Percentiles rank a stretch among this genome's conserved stretches.
Conservation (phyloP, 2,329 filamentous ascomycete species). For the Hirsutella rhossiliensis region DNA sequence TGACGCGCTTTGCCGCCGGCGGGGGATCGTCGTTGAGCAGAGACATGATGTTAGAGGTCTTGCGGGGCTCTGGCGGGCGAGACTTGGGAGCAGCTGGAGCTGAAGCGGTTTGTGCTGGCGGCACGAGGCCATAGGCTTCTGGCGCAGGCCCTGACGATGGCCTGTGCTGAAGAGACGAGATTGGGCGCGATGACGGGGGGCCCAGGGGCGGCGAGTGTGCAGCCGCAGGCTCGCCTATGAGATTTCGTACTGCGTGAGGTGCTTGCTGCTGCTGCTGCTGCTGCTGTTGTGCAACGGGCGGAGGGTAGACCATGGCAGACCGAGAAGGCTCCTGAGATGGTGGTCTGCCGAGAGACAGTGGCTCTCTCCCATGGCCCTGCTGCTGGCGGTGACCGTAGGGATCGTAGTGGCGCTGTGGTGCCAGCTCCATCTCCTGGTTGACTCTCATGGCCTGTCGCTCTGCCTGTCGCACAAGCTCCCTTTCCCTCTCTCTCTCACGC, state of each 20-base stretch:
- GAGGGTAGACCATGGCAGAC: conserved; percentile 18
- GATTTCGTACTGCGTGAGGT: conserved; percentile 25
- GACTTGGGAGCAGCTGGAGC: conserved; percentile 21
- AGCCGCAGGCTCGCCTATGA: conserved; percentile 26
- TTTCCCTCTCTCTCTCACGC: conserved; percentile 13
- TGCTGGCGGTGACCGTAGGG: conserved; percentile 27
- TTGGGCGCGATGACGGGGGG: conserved; percentile 22
- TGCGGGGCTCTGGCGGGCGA: conserved; percentile 36
- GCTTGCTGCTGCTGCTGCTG: conserved; percentile 8
- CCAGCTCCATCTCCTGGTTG: conserved; percentile 39
- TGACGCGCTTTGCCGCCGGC: conserved; percentile 37
- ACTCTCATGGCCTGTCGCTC: conserved; percentile 22
- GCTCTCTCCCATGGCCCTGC: conserved; percentile 29
- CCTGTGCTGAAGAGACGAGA: conserved; percentile 24
- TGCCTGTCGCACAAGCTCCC: conserved; percentile 14
- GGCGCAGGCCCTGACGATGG: conserved; percentile 16
- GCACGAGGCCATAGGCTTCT: conserved; percentile 16
- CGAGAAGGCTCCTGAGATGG: conserved; percentile 32
- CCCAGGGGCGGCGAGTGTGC: conserved; percentile 26
- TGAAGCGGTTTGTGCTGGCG: conserved; percentile 15
- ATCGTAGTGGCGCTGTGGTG: conserved; percentile 30
- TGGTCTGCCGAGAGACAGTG: conserved; percentile 23
- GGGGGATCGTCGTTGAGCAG: conserved; percentile 48
- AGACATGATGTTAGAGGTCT: conserved; percentile 52
- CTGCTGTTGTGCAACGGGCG: conserved; percentile 13